Evolutionary conservation across 108 stramenopile species (phyloP).

Genomic region (Cyclotella choctawhatcheeana): DNA sequence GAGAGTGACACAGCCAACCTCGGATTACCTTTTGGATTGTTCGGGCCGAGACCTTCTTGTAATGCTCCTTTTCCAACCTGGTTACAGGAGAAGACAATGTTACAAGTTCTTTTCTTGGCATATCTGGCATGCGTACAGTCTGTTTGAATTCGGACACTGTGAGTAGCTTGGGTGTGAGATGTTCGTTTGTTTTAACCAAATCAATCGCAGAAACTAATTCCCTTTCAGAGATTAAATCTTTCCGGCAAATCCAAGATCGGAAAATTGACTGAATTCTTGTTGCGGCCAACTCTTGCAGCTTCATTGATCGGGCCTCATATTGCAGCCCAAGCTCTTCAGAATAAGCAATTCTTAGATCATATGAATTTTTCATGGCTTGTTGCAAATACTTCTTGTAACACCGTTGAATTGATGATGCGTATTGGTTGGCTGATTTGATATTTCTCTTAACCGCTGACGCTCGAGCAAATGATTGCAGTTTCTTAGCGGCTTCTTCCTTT

Average conservation of each 20-base stretch:
- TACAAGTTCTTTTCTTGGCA: background rate
- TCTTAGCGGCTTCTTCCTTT: background rate
- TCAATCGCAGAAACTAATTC: slow-evolving; percentile 11
- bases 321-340: slow-evolving; percentile 4
- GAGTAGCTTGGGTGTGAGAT: background rate
- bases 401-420: background rate
- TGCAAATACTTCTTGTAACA: background rate
- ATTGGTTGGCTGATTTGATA: background rate
- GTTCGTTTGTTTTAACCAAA: slow-evolving; percentile 10
- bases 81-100: slow-evolving; percentile 3
- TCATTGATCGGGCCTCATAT: too few relatives aligned
- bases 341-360: background rate
- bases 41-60: background rate
- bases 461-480: background rate
- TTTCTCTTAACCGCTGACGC: background rate
- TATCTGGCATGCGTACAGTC: too few relatives aligned
- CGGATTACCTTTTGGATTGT: slow-evolving; percentile 15
- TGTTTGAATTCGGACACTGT: too few relatives aligned
- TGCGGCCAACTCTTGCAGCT: background rate
- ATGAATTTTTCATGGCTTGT: background rate
- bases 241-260: slow-evolving; percentile 14
- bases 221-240: slow-evolving; percentile 1
- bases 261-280: background rate
- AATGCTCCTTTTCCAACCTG: background rate
- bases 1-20: slow-evolving; percentile 10